Evolutionary conservation across 2,329 filamentous ascomycete species (phyloP), one percentile per base, ranked within the genome.

Genomic region (Pyricularia sp.): DNA sequence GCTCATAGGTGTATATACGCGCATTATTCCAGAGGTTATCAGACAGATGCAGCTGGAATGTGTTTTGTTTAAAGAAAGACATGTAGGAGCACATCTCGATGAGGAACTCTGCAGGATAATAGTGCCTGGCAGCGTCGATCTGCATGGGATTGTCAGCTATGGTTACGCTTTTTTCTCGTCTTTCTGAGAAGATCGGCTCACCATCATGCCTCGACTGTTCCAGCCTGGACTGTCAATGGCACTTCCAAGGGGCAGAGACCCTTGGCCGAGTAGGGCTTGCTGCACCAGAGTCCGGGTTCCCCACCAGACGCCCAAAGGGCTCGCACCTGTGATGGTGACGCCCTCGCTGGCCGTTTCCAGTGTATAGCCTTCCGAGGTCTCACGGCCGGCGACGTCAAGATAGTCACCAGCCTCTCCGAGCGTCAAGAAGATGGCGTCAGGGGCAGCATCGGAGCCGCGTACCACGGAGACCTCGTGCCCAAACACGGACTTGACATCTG

Each of bases 11-110:
- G 61, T 84, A 84, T 53, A 59, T 64, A 22, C 78, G 75, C 26
- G 76, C 73, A 44, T 82, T 82, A 59, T 81, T 78, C 70, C 78
- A 78, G 3, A 82, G 72, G 68, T 85, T 85, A 70, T 86, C 84
- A 66, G 79, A 83, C 3, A 84, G 75, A 69, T 86, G 84, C 22
- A 85, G 71, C 60, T 86, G 84, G 64, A 86, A 81, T 1, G 79
- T 79, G 67, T 84, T 85, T 67, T 85, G 79, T 69, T 86, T 86
- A 74, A 84, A 86, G 70, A 82, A 85, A 31, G 82, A 85, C 67
- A 84, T 79, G 71, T 85, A 86, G 0, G 79, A 77, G 71, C 84
- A 86, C 67, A 86, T 73, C n/a, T 85, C 82, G 55, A 78, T 75
- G 19, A 86, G 69, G 67, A 84, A 85, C 16, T 78, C 74, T 7